Base-by-base conservation (phyloP, 805 yeast genomes). In the Candida adriatica region DNA sequence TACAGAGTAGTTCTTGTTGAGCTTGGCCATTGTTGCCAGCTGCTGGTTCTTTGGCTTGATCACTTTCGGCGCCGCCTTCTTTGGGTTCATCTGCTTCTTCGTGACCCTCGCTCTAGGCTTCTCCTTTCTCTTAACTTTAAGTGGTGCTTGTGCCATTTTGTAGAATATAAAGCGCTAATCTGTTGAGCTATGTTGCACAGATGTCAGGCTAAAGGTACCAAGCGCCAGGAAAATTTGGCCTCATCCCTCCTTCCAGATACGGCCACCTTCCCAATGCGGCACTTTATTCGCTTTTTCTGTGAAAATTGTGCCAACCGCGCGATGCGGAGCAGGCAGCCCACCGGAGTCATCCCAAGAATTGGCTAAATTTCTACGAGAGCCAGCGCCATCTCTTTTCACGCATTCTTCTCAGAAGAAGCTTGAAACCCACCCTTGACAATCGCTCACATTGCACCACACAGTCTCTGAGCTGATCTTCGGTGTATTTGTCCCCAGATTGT, bases 31-130 rank as follows among this genome's bases (percentile, higher is more conserved):
- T 37, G 68, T 70, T 25, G 66, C 63, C 6, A 66, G 58, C 13
- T 65, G 62, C 24, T 68, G 61, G 51, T 77, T 83, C 55, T 74
- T 79, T 4, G 94, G 76, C 40, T 79, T 81, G 46, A 71, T 62
- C 35, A 72, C 70, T 51, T 71, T 70, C 17, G 94, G 95, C 11
- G 94, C 92, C 16, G 83, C 82, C 42, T 71, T 70, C 40, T 70
- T 74, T 21, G 79, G 70, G 46, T 77, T 76, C 46, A 58, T 63
- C 48, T 79, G 86, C 48, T 64, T 73, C 60, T 80, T 81, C 1
- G 88, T 62, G 19, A 62, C 48, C 34, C 67, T 56, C 19, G 58
- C 60, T 24, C 64, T 62, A 28, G 61, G 40, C 25, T 48, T 48
- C 13, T 27, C 61, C 36, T 63, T 62, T 23, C 46, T 37, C 42